phyloP scores from a whole-genome alignment of 2,329 filamentous ascomycete species.

The Alternaria angustiovoidea region DNA sequence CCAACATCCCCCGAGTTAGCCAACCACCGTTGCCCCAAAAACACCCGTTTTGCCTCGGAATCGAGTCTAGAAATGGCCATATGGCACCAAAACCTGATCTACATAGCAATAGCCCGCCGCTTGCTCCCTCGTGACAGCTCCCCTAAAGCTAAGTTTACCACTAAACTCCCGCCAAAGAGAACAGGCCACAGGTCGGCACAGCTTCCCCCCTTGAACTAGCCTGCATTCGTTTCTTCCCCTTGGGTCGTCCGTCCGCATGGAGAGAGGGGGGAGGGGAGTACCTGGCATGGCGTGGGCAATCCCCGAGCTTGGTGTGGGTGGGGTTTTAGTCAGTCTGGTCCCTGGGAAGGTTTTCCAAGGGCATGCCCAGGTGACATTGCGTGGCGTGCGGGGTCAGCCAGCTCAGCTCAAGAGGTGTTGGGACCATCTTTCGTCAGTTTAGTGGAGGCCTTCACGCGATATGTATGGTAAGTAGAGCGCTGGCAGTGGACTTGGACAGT shows the following conservation, averaged over 20 bases:
- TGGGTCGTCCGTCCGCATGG: background rate
- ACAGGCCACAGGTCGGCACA: conserved; percentile 2
- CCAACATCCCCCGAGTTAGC: too few relatives aligned
- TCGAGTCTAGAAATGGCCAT: background rate
- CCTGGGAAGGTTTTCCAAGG: background rate
- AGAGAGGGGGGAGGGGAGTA: background rate
- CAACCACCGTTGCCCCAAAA: too few relatives aligned
- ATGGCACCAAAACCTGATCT: too few relatives aligned
- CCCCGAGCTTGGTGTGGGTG: background rate
- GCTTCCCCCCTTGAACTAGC: conserved; percentile 12
- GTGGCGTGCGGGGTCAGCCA: background rate
- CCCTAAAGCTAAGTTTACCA: background rate
- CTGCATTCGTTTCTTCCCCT: background rate
- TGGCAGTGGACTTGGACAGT: too few relatives aligned
- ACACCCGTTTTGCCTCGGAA: too few relatives aligned
- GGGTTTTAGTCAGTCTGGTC: background rate
- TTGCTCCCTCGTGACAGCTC: background rate
- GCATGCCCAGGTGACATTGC: background rate
- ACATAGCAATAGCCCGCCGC: too few relatives aligned
- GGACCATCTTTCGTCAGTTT: background rate
- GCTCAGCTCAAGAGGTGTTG: too few relatives aligned
- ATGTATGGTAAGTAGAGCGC: background rate
- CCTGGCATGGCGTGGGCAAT: background rate
- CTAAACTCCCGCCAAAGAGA: background rate
- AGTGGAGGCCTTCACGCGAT: too few relatives aligned